Conservation (phyloP, 441 rosid genomes). For the Arabidopsis lyrata region DNA sequence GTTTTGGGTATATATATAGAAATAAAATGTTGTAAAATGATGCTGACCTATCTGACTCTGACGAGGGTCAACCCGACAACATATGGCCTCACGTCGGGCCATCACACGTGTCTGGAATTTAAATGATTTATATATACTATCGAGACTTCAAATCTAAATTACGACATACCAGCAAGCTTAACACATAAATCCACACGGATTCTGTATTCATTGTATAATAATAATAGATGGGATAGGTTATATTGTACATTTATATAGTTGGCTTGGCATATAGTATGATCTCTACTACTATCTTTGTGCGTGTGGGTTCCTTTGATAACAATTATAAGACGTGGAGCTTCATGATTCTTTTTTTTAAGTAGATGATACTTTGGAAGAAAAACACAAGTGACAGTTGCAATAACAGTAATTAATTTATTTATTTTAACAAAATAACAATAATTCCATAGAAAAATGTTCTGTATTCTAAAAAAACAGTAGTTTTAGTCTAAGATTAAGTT, state of each 20-base stretch:
- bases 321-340: constrained; percentile 11
- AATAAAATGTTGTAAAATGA: constrained; percentile 46
- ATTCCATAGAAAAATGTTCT: neutral
- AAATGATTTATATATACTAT: constrained; percentile 4
- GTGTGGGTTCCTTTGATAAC: constrained; percentile 14
- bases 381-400: neutral
- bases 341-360: neutral
- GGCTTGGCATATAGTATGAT: neutral
- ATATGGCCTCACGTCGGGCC: constrained; percentile 40
- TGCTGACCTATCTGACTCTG: constrained; percentile 38
- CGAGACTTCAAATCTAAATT: constrained; percentile 13
- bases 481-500: constrained; percentile 7
- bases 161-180: constrained; percentile 27
- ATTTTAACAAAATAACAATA: neutral
- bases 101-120: constrained; percentile 39
- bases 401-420: neutral
- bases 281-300: neutral
- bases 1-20: constrained; percentile 22
- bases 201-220: neutral
- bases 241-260: neutral
- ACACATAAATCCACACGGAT: constrained; percentile 25
- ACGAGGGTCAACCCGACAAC: constrained; percentile 45
- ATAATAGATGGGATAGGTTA: too few relatives aligned
- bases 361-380: neutral
- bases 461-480: neutral